Percentiles rank a stretch among this genome's conserved stretches.
These are phyloP conservation scores for Mimosa pudica DNA, from an alignment of 306 rosid genomes.

Conservation along the genomic window DNA sequence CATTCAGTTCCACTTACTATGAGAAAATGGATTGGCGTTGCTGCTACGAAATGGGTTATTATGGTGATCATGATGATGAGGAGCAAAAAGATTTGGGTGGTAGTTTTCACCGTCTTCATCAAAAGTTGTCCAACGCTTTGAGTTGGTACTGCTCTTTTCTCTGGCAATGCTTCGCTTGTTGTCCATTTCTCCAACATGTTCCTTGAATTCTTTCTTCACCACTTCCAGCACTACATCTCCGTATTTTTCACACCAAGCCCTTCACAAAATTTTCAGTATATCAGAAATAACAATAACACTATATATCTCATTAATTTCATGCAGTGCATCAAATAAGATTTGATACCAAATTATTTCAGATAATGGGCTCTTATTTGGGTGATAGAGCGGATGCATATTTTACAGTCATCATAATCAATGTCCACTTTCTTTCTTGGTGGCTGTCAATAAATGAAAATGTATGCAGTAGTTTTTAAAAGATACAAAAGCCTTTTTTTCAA, in stretches of 20 bases:
- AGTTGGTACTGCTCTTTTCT: conserved; percentile 45
- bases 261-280: conserved; percentile 13
- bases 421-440: too few species aligned
- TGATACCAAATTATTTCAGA: too few species aligned
- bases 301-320: too few species aligned
- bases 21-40: conserved; percentile 43
- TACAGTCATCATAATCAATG: too few species aligned
- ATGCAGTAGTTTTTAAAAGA: too few species aligned
- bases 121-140: conserved; percentile 61
- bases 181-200: conserved; percentile 70
- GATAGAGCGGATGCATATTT: too few species aligned
- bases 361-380: too few species aligned
- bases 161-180: conserved; percentile 44
- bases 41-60: neutral
- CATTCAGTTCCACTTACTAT: conserved; percentile 5
- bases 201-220: conserved; percentile 72
- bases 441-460: too few species aligned
- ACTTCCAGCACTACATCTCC: conserved; percentile 62
- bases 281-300: too few species aligned
- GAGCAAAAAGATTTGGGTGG: conserved; percentile 65
- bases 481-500: too few species aligned
- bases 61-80: neutral
- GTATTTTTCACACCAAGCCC: conserved; percentile 65
- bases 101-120: conserved; percentile 63
- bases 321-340: too few species aligned